Evolutionary conservation across 331 rosid species (phyloP).

Genomic region (Prunus yedoensis): DNA sequence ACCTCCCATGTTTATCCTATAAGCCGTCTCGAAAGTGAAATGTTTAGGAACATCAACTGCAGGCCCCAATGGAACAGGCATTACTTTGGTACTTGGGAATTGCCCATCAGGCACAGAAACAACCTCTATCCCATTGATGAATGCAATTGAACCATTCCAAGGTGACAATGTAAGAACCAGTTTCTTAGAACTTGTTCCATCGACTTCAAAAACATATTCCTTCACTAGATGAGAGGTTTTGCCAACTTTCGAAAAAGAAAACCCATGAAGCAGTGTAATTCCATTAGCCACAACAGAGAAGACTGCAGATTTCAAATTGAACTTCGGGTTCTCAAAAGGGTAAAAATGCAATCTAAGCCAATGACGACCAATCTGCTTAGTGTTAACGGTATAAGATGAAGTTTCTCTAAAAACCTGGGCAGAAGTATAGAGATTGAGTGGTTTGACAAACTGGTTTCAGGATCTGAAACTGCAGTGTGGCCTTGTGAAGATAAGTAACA

Average conservation of each 20-base stretch:
- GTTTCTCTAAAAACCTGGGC: slow-evolving; percentile 38
- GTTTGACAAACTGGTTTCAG: background rate
- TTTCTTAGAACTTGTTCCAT: slow-evolving; percentile 20
- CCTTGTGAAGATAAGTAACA: slow-evolving; percentile 24
- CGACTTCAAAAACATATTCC: slow-evolving; percentile 36
- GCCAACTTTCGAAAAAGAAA: slow-evolving; percentile 25
- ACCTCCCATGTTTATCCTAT: slow-evolving; percentile 53
- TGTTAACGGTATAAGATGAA: slow-evolving; percentile 30
- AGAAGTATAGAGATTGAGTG: slow-evolving; percentile 25
- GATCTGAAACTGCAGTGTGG: slow-evolving; percentile 15
- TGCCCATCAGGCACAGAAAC: slow-evolving; percentile 32
- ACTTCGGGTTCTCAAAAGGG: slow-evolving; percentile 35
- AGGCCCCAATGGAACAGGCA: slow-evolving; percentile 28
- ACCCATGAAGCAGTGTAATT: slow-evolving; percentile 28
- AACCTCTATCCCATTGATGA: slow-evolving; percentile 46
- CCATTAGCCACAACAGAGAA: slow-evolving; percentile 44
- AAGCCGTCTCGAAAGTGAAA: slow-evolving; percentile 36
- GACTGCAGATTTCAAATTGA: slow-evolving; percentile 37
- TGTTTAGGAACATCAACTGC: slow-evolving; percentile 19
- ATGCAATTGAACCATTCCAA: slow-evolving; percentile 42
- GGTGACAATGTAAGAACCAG: slow-evolving; percentile 36
- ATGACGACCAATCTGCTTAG: slow-evolving; percentile 36
- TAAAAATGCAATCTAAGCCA: slow-evolving; percentile 45
- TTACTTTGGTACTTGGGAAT: slow-evolving; percentile 21
- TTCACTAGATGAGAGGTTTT: slow-evolving; percentile 4